Conservation (phyloP, 805 yeast genomes). For the Saccharomycopsis lassenensis region DNA sequence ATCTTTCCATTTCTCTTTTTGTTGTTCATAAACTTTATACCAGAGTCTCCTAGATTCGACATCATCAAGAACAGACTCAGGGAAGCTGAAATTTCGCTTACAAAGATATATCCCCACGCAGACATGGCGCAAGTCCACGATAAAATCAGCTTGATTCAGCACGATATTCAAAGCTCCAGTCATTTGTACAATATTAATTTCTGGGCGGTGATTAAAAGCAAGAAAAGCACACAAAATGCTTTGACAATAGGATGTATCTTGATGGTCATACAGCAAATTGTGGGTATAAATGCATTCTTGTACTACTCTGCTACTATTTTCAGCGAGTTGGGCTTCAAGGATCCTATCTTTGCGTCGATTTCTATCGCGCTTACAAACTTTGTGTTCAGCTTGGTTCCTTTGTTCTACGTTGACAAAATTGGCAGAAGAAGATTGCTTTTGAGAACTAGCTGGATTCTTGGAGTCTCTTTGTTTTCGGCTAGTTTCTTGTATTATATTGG, state of each 20-base stretch:
- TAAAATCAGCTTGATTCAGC: constrained; percentile 37
- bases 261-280: constrained; percentile 45
- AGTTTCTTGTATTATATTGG: constrained; percentile 12
- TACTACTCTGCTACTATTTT: constrained; percentile 51
- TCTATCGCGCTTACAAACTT: constrained; percentile 46
- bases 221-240: constrained; percentile 27
- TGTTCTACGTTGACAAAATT: constrained; percentile 36
- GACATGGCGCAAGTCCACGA: constrained; percentile 31
- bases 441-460: constrained; percentile 30
- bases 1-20: constrained; percentile 33
- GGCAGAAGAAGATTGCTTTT: constrained; percentile 45
- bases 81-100: constrained; percentile 33
- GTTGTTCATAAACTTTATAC: constrained; percentile 31
- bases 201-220: constrained; percentile 16
- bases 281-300: constrained; percentile 56
- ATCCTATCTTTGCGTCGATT: constrained; percentile 47
- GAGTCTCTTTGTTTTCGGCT: constrained; percentile 26
- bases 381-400: constrained; percentile 41
- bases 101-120: constrained; percentile 34
- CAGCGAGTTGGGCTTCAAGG: constrained; percentile 36
- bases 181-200: constrained; percentile 24
- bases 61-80: constrained; percentile 25
- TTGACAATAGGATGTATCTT: constrained; percentile 38
- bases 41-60: constrained; percentile 40
- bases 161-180: constrained; percentile 29